Conservation (phyloP, 768 basidiomycete species). For the Agrocybe praecox region DNA sequence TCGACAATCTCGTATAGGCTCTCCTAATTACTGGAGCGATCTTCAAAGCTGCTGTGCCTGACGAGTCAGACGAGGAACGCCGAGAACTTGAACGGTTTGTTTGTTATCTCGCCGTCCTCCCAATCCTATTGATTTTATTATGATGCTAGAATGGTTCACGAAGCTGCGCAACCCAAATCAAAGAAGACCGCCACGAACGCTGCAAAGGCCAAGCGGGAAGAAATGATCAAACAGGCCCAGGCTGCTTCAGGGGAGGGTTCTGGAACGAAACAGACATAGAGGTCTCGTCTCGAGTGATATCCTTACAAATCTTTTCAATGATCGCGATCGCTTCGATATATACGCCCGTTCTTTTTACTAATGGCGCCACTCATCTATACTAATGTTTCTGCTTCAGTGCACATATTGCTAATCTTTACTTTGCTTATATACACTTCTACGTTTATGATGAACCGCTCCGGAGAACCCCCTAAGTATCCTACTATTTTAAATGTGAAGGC, state of each 20-base stretch:
- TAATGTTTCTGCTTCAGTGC: neutral
- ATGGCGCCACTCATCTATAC: slow-evolving; percentile 2
- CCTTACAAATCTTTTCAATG: neutral
- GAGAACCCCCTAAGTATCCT: no score
- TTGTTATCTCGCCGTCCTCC: slow-evolving; percentile 1
- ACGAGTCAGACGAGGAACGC: slow-evolving; percentile 92
- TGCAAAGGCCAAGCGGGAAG: slow-evolving; percentile 42
- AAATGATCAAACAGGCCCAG: slow-evolving; percentile 36
- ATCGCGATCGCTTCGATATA: neutral
- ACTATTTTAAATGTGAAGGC: no score
- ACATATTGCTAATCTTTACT: no score
- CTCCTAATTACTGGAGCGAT: slow-evolving; percentile 88
- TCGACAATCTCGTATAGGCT: slow-evolving; percentile 49
- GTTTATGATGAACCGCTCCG: no score
- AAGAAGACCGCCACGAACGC: slow-evolving; percentile 46
- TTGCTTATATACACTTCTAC: no score
- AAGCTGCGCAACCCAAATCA: slow-evolving; percentile 75
- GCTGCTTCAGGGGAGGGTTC: slow-evolving; percentile 10
- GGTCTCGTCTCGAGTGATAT: neutral
- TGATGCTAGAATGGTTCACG: slow-evolving; percentile 76
- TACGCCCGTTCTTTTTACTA: neutral
- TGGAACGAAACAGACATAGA: slow-evolving; percentile 1
- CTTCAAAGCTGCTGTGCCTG: slow-evolving; percentile 83
- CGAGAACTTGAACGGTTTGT: slow-evolving; percentile 89
- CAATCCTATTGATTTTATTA: neutral